Evolutionary conservation across 2,329 filamentous ascomycete genomes (phyloP), one percentile per base, ranked within the genome.

Genomic region (Aspergillus pseudonomiae): DNA sequence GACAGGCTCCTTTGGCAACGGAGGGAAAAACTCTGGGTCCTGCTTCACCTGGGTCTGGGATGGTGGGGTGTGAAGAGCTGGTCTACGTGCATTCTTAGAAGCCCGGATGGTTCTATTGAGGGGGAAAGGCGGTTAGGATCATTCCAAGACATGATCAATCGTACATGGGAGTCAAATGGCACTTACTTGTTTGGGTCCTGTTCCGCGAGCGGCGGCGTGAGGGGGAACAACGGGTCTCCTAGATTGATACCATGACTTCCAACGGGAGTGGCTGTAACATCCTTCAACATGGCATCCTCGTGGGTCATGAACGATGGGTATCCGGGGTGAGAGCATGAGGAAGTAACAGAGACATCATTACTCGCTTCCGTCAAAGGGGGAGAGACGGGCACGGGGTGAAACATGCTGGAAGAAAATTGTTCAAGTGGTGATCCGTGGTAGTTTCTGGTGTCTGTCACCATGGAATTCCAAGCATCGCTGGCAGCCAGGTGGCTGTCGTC

Each of bases 151-250:
- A 52, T 19, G 39, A 61, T 34, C 32, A 32, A 46, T 39, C 10
- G 36, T 19, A 56, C 39, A 24, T 24, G 26, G 26, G 34, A 12
- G 39, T 41, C 30, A 28, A 7, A 28, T 41, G 36, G 30, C 30
- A 71, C 76, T 75, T 71, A 80, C 79, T 77, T 78, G 71, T 79
- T 78, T 41, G 74, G 74, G 55, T 81, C 78, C 65, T 77, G 77
- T 34, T 79, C 78, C 57, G 70, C 78, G 36, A 80, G 68, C 61
- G 77, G 76, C 6, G 77, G 73, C 14, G 73, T 79, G 39, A 76
- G 66, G 24, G 78, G 78, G 66, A 78, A 79, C 61, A 80, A 63
- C 14, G 78, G 76, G 52, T 79, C 79, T 63, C 74, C 72, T 50
- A 79, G 70, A 67, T 75, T 77, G 60, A 80, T 73, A 57, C 73